Conservation (phyloP, 2,329 filamentous ascomycete genomes). For the Neurospora sp. region DNA sequence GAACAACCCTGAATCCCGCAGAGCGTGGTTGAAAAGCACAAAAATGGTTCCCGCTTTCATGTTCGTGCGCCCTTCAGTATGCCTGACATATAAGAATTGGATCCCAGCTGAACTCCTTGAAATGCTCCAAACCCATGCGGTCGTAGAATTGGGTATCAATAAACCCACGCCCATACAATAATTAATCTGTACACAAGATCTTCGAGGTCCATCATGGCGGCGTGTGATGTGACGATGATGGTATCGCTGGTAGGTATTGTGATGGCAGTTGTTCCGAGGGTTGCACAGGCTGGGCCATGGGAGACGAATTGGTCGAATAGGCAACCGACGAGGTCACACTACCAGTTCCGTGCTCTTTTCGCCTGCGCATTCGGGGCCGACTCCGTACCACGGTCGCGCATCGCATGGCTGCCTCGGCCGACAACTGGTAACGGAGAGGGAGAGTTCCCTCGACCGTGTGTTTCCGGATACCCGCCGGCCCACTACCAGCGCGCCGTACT, state of each 20-base stretch:
- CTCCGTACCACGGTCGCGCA: conserved; percentile 24
- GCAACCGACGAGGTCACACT: conserved; percentile 11
- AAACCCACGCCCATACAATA: not conserved
- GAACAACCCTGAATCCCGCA: not conserved
- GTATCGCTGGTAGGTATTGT: not conserved
- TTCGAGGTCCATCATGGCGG: not conserved
- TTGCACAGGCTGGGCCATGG: conserved; percentile 10
- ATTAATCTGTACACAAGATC: not conserved
- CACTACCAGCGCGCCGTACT: conserved; percentile 12
- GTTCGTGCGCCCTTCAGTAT: not conserved
- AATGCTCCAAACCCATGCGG: not conserved
- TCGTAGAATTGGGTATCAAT: not conserved
- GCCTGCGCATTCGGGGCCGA: conserved; percentile 25
- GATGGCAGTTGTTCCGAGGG: conserved; percentile 3
- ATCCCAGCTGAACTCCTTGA: not conserved
- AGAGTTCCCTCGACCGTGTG: conserved; percentile 11
- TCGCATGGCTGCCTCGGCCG: conserved; percentile 22
- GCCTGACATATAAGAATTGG: not conserved
- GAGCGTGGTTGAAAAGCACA: not conserved
- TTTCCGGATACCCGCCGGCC: conserved; percentile 17
- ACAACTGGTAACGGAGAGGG: conserved; percentile 19
- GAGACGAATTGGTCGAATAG: conserved; percentile 12
- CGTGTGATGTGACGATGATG: not conserved
- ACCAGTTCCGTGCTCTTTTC: conserved; percentile 13
- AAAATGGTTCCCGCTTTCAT: not conserved